These are phyloP conservation scores for Lactifluus hygrophoroides DNA, from an alignment of 768 basidiomycete species.

Conservation along the genomic window DNA sequence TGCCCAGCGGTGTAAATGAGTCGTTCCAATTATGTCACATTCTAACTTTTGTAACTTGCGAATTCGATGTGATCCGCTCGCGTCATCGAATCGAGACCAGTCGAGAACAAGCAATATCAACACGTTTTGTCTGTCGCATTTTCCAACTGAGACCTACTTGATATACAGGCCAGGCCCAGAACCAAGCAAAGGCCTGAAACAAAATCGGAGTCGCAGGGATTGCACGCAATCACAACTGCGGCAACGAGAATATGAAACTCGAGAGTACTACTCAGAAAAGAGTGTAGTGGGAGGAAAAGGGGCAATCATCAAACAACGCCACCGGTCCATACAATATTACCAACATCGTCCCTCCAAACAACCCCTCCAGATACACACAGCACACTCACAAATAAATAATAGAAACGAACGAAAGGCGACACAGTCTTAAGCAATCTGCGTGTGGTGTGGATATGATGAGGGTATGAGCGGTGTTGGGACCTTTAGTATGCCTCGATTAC, in stretches of 20 bases:
- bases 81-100: neutral
- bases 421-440: constrained; percentile 14
- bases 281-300: constrained; percentile 4
- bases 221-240: constrained; percentile 11
- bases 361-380: constrained; percentile 10
- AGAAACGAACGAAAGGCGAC: constrained; percentile 18
- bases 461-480: neutral
- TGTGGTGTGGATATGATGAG: neutral
- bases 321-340: constrained; percentile 1
- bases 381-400: constrained; percentile 18
- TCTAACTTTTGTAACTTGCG: neutral
- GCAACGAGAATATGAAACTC: constrained; percentile 1
- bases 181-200: neutral
- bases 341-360: constrained; percentile 5
- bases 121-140: constrained; percentile 9
- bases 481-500: constrained; percentile 17
- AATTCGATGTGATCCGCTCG: neutral
- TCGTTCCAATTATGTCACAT: neutral
- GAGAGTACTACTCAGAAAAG: constrained; percentile 14
- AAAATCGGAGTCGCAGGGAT: neutral
- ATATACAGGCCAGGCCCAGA: constrained; percentile 13
- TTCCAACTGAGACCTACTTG: constrained; percentile 12
- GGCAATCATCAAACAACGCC: constrained; percentile 9
- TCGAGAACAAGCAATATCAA: neutral
- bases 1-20: constrained; percentile 76